Conservation (phyloP, 768 basidiomycete genomes). For the Rubroboletus satanas region DNA sequence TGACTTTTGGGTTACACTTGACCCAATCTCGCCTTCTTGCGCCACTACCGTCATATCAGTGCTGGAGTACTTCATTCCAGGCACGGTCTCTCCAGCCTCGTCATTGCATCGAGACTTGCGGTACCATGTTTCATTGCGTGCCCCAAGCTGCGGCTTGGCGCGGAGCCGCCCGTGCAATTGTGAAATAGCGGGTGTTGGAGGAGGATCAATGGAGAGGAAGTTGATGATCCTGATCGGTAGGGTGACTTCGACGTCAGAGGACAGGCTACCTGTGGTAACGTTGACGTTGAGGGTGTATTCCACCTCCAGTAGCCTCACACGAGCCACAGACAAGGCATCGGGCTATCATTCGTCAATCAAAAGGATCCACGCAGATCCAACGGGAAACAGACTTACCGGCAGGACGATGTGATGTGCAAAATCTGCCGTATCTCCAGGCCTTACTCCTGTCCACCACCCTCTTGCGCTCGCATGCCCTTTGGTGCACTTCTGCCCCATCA, state of each 20-base stretch:
- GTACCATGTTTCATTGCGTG: constrained; percentile 27
- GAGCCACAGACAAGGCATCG: constrained; percentile 64
- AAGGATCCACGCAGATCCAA: background rate
- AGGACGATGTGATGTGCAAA: constrained; percentile 69
- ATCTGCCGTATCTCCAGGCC: constrained; percentile 52
- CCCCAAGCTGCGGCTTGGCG: constrained; percentile 23
- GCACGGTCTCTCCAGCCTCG: constrained; percentile 24
- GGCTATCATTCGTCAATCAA: constrained; percentile 39
- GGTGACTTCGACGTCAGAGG: constrained; percentile 62
- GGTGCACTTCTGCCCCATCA: constrained; percentile 58
- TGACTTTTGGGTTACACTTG: constrained; percentile 1
- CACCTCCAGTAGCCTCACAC: constrained; percentile 72
- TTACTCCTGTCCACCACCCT: constrained; percentile 89
- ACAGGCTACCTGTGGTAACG: constrained; percentile 53
- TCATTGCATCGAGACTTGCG: constrained; percentile 25
- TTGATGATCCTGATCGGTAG: constrained; percentile 77
- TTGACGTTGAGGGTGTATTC: constrained; percentile 67
- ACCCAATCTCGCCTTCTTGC: constrained; percentile 14
- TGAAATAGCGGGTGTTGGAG: constrained; percentile 41
- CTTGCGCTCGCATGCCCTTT: constrained; percentile 73
- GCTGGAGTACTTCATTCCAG: constrained; percentile 32
- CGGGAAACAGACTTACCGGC: constrained; percentile 53
- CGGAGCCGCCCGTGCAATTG: constrained; percentile 18
- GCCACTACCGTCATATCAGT: constrained; percentile 27
- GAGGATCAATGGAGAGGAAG: constrained; percentile 83